Conservation (phyloP, 768 basidiomycete genomes). For the Mycena kentingensis region DNA sequence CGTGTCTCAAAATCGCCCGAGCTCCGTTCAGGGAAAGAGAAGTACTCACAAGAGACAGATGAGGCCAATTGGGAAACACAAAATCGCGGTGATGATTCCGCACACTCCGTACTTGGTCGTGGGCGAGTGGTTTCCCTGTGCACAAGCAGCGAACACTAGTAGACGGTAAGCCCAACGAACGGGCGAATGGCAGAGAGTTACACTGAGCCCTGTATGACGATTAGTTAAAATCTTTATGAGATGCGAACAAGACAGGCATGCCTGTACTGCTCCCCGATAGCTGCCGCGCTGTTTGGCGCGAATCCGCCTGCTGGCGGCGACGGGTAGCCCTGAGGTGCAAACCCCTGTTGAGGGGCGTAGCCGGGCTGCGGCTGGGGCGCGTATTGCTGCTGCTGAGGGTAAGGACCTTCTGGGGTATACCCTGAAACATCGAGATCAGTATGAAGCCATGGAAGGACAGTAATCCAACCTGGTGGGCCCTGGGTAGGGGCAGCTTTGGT, state of each 20-base stretch:
- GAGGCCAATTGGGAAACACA: conserved; percentile 31
- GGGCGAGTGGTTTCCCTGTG: conserved; percentile 28
- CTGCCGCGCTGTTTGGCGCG: conserved; percentile 15
- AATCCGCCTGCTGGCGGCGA: no score
- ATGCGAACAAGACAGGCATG: conserved; percentile 19
- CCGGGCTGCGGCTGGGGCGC: conserved; percentile 8
- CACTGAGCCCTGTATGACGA: no score
- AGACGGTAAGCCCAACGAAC: no score
- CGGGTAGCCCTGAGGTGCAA: conserved; percentile 8
- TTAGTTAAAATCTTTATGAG: background rate
- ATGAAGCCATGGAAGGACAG: conserved; percentile 7
- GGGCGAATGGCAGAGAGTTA: no score
- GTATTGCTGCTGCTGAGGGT: conserved; percentile 8
- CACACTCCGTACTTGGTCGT: conserved; percentile 24
- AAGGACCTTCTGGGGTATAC: background rate
- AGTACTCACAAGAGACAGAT: conserved; percentile 32
- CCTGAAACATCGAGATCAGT: background rate
- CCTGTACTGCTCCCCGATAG: conserved; percentile 31
- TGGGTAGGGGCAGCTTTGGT: no score
- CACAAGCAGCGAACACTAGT: conserved; percentile 30
- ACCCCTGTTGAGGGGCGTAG: conserved; percentile 3
- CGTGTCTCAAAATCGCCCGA: no score
- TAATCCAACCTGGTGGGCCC: no score
- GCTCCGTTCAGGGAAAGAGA: background rate
- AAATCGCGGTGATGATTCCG: conserved; percentile 26